A percentile compares a stretch with the other conserved stretches of the same genome.
These are phyloP conservation scores for Drechslerella dactyloides DNA, from an alignment of 2,329 filamentous ascomycete genomes.

Conservation along the genomic window DNA sequence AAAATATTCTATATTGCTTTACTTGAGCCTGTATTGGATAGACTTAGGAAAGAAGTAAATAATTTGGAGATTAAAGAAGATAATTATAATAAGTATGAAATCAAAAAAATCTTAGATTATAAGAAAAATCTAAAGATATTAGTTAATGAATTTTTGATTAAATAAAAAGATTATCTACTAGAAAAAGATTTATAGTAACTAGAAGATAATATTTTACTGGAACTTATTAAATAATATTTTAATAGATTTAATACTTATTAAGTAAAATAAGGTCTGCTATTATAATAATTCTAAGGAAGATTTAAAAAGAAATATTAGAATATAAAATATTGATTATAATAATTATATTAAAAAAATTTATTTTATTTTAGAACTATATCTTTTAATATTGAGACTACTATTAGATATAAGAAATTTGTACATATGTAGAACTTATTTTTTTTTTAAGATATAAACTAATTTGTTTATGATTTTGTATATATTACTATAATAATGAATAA, in stretches of 20 bases:
- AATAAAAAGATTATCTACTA: conserved; percentile 3
- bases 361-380: conserved; percentile 2
- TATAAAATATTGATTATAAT: background rate
- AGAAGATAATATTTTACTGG: background rate
- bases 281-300: background rate
- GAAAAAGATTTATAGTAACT: conserved; percentile 4
- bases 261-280: background rate
- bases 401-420: background rate
- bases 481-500: background rate
- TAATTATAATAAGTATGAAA: conserved; percentile 3
- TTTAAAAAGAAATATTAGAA: background rate
- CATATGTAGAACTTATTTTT: background rate
- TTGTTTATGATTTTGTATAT: conserved; percentile 6
- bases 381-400: background rate
- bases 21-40: background rate
- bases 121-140: background rate
- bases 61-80: conserved; percentile 2
- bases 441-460: conserved; percentile 1
- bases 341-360: background rate
- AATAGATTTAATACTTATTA: conserved; percentile 1
- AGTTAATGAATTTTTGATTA: conserved; percentile 1
- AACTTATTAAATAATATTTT: conserved; percentile 5
- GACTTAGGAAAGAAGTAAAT: background rate
- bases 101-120: background rate
- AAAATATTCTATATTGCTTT: conserved; percentile 9